These are phyloP conservation scores for Prosopis cineraria DNA, from an alignment of 306 rosid genomes.

Conservation along the genomic window DNA sequence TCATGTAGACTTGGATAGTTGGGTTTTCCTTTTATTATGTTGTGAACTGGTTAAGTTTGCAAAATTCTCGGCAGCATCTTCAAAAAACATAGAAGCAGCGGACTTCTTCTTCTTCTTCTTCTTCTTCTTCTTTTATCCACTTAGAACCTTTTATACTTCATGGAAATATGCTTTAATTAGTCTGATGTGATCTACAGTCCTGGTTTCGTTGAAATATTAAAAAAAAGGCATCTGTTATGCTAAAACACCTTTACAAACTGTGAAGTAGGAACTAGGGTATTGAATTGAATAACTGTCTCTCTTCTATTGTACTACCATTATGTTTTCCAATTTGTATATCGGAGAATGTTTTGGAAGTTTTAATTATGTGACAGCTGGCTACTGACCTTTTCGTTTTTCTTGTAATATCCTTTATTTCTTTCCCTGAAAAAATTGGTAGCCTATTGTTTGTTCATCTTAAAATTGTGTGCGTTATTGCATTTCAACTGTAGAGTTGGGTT, in stretches of 20 bases:
- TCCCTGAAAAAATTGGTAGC: background rate
- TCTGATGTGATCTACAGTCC: background rate
- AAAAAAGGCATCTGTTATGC: background rate
- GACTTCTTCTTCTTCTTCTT: background rate
- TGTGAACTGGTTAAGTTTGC: background rate
- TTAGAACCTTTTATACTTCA: background rate
- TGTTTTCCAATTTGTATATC: background rate
- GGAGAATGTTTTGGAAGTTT: conserved; percentile 1
- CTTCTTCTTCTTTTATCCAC: too few species aligned
- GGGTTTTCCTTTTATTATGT: background rate
- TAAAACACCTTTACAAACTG: background rate
- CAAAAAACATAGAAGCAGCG: background rate
- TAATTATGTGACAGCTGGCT: background rate
- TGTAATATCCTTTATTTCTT: background rate
- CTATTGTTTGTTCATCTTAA: background rate
- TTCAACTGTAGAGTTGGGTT: background rate
- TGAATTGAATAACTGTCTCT: background rate
- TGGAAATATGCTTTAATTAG: background rate
- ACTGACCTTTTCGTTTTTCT: background rate
- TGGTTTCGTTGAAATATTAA: background rate
- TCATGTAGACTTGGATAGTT: background rate
- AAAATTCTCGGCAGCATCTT: background rate
- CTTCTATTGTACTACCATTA: background rate
- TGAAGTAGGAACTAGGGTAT: background rate
- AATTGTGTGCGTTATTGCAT: background rate